Percentiles rank a stretch among this genome's conserved stretches.
Conservation (phyloP, 1,284 basidiomycete species). For the Microbotryomycetes sp. region DNA sequence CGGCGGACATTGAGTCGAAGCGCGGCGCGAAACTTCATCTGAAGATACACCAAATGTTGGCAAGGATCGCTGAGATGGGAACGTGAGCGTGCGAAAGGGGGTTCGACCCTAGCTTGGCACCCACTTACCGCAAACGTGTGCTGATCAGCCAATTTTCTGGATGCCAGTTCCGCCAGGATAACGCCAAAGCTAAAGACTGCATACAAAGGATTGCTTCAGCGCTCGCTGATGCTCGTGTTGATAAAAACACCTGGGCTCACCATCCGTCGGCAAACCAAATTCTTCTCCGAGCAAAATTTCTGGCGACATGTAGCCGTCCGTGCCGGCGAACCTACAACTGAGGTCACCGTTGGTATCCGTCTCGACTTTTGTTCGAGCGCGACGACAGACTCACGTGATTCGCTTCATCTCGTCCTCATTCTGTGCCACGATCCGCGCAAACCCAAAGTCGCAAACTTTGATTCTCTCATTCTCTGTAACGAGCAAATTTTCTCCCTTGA, state of each 20-base stretch:
- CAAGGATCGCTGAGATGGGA: slow-evolving; percentile 49
- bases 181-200: slow-evolving; percentile 51
- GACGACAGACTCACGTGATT: slow-evolving; percentile 56
- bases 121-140: slow-evolving; percentile 56
- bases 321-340: background rate
- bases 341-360: too few relatives aligned
- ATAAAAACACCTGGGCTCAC: slow-evolving; percentile 42
- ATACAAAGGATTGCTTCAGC: background rate
- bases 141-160: slow-evolving; percentile 73
- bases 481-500: slow-evolving; percentile 96
- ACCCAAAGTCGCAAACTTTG: slow-evolving; percentile 84
- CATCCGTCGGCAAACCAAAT: slow-evolving; percentile 84
- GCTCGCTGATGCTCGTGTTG: background rate
- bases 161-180: slow-evolving; percentile 86
- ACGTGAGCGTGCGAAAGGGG: slow-evolving; percentile 28
- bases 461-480: slow-evolving; percentile 86
- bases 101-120: background rate
- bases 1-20: slow-evolving; percentile 67
- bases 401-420: slow-evolving; percentile 84
- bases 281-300: slow-evolving; percentile 86
- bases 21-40: slow-evolving; percentile 62
- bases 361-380: background rate
- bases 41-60: slow-evolving; percentile 71
- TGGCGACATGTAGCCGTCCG: slow-evolving; percentile 50
- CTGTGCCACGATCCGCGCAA: slow-evolving; percentile 78